These are phyloP conservation scores for Calonectria hongkongensis DNA, from an alignment of 2,329 filamentous ascomycete genomes.

Conservation along the genomic window DNA sequence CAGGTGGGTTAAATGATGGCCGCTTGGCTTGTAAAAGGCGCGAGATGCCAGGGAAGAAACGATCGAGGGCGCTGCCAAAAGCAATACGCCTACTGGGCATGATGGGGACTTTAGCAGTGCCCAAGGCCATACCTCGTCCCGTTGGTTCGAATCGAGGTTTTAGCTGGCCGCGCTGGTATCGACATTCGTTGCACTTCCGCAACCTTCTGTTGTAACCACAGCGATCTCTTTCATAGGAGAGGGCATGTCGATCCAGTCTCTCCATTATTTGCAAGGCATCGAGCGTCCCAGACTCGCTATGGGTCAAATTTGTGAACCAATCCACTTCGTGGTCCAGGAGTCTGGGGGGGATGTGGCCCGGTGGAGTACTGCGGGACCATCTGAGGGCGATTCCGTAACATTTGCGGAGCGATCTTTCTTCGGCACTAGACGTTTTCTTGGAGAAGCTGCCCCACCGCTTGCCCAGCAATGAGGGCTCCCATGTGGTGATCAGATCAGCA, in stretches of 20 bases:
- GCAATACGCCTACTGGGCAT: not conserved
- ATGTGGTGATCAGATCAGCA: not conserved
- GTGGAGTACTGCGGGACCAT: not conserved
- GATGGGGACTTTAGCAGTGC: not conserved
- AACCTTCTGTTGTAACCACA: not conserved
- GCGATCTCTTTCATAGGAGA: not conserved
- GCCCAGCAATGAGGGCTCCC: not conserved
- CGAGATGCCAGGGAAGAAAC: not conserved
- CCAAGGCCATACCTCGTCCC: not conserved
- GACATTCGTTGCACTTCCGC: conserved; percentile 3
- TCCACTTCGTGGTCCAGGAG: not conserved
- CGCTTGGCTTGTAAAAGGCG: not conserved
- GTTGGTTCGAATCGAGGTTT: not conserved
- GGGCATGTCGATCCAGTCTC: not conserved
- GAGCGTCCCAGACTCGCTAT: not conserved
- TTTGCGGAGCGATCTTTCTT: not conserved
- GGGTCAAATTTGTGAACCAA: not conserved
- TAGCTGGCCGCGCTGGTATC: not conserved
- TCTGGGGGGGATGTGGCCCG: not conserved
- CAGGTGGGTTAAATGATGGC: not conserved
- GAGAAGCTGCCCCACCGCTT: not conserved
- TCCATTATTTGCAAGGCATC: not conserved
- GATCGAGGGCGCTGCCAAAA: not conserved
- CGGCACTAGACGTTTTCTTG: not conserved
- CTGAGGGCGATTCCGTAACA: not conserved